Base-by-base conservation (phyloP, 371 early-diverging fungal species). In the Chytridium lagenaria region DNA sequence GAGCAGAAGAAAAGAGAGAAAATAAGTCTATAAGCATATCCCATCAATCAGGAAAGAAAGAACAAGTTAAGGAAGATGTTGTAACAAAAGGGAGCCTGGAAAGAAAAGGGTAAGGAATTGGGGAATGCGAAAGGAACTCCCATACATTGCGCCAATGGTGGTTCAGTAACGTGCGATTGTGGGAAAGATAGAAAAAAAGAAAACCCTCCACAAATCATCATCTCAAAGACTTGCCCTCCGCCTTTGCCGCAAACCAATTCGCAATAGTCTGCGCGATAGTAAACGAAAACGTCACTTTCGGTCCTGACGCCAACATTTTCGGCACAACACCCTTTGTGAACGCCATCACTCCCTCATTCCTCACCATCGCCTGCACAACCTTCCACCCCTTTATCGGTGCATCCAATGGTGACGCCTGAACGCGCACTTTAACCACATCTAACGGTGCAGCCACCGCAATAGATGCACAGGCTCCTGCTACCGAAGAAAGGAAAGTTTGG, bases 241-340 rank as follows among this genome's bases (percentile, higher is more conserved):
- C 55, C 49, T 36, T 3, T 28, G 39, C 15, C 38, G 63, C 23
- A 70, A 75, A 75, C 23, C 44, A 75, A 22, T 70, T 70, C 34
- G 75, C 40, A 52, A 78, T 33, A 81, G 89, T 90, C 83, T 96
- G 95, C 37, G 96, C 96, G 73, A 95, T 83, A 28, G 95, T 95
- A 86, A 95, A 96, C 67, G 93, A 93, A 86, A 95, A 95, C 71
- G 95, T 92, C 55, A 96, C 88, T 88, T 96, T 96, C 77, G 97
- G 97, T 2, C 94, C 97, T 67, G 94, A 81, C 15, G 77, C 76
- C 10, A 75, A 50, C 68, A 96, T 90, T 90, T 96, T 96, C 66
- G 97, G 97, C 36, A 92, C 90, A 72, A 95, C 83, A 2, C 97
- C 97, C 89, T 96, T 96, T 85, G 93, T 92, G 88, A 96, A 92